Percentiles rank a stretch among this genome's conserved stretches.
These are phyloP conservation scores for Vickermania ingenoplastis DNA, from an alignment of 208 protist genomes.

Conservation along the genomic window DNA sequence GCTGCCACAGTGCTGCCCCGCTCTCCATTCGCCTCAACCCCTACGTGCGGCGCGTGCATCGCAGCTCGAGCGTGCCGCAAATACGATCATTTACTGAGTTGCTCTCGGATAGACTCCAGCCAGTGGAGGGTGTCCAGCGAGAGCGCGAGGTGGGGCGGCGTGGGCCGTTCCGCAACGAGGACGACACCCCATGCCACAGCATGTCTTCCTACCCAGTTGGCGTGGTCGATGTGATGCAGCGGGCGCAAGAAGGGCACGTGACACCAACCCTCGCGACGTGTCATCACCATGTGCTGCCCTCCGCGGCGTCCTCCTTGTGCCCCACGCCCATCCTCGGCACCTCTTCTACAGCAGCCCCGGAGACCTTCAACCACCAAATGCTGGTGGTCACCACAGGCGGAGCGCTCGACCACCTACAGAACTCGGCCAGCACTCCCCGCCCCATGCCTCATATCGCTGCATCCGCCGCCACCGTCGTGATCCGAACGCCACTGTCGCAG, in stretches of 20 bases:
- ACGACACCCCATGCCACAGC: not conserved
- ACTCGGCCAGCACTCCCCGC: not conserved
- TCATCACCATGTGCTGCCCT: not conserved
- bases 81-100: constrained; percentile 44
- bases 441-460: not conserved
- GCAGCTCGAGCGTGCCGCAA: constrained; percentile 19
- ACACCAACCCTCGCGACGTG: not conserved
- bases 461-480: not conserved
- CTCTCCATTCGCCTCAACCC: constrained; percentile 42
- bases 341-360: too few species aligned
- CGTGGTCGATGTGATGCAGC: not conserved
- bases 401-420: too few species aligned
- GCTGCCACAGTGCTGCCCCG: too few species aligned
- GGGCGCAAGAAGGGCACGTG: not conserved
- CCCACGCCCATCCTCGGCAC: not conserved
- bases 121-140: not conserved
- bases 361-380: too few species aligned
- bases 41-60: constrained; percentile 46
- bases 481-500: not conserved
- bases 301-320: not conserved
- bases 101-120: constrained; percentile 7
- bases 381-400: too few species aligned
- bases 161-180: not conserved
- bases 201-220: not conserved
- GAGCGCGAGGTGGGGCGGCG: too few species aligned